A percentile compares a stretch with the other conserved stretches of the same genome.
Conservation (phyloP, 306 rosid genomes). For the Cercis canadensis region DNA sequence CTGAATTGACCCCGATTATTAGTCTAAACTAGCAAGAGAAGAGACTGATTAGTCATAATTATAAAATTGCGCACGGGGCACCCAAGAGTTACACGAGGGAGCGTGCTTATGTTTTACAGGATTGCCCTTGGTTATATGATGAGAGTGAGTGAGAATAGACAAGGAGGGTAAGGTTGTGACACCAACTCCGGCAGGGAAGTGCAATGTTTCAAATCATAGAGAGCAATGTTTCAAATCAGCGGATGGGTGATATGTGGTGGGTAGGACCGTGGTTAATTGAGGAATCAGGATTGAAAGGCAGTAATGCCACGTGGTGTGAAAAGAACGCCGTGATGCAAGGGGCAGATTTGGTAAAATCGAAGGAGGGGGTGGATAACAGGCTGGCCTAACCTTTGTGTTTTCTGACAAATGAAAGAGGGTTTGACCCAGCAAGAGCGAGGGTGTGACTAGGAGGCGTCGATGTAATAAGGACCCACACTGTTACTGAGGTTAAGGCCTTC, state of each 20-base stretch:
- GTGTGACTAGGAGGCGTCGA: too few species aligned
- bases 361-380: conserved; percentile 51
- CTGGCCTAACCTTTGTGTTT: not conserved
- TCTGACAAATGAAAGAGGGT: not conserved
- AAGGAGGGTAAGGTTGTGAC: too few species aligned
- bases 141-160: too few species aligned
- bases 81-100: too few species aligned
- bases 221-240: not conserved
- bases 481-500: too few species aligned
- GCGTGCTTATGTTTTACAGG: not conserved
- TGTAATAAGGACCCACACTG: not conserved
- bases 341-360: not conserved
- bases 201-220: not conserved
- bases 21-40: too few species aligned
- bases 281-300: not conserved
- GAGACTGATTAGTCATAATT: too few species aligned
- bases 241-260: not conserved
- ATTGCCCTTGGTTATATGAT: conserved; percentile 29
- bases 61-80: not conserved
- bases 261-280: not conserved
- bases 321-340: not conserved
- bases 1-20: too few species aligned
- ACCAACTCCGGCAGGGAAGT: not conserved
- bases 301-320: not conserved
- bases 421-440: conserved; percentile 22